Evolutionary conservation across 1,284 basidiomycete species (phyloP), one percentile per base, ranked within the genome.

Genomic region (Exsudoporus floridanus): DNA sequence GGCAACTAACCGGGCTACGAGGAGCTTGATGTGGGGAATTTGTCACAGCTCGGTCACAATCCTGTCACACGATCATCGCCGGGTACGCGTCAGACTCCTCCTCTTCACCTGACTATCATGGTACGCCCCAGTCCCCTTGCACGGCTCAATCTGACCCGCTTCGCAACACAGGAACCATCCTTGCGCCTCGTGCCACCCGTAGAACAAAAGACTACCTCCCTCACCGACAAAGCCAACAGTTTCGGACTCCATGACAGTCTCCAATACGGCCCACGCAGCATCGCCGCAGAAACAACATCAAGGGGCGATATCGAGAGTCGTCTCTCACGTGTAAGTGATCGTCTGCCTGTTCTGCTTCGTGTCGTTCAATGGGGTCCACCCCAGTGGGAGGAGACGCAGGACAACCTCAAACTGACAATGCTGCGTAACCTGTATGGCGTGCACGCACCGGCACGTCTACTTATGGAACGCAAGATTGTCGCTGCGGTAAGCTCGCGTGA

Each of bases 401-500:
- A 93, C 69, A 89, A 90, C 69, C 70, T 95, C 52, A 90, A 90
- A 70, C 77, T 97, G 55, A 93, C 84, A 40, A 76, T 97, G 73
- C 83, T 94, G 69, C 83, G 95, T 50, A 88, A 94, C 71, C 73
- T 88, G 35, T 90, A 88, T 66, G 96, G 96, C 35, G 70, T 98
- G 59, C 91, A 92, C 61, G 87, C 90, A 34, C 96, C 96, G 6
- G 82, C 97, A 69, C 82, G 94, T 40, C 77, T 86, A 53, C 77
- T 96, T 62, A 98, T 99, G 96, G 96, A 99, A 72, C 82, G 94
- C 64, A 91, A 90, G 77, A 81, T 94, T 43, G 92, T 93, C 14
- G 73, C 82, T 46, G 72, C 83, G 55, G 94, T 94, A 63, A 38
- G 63, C 31, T 27, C 38, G 49, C 31, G 28, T 46, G 50, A 31